A percentile compares a stretch with the other conserved stretches of the same genome.
Conservation (phyloP, 805 yeast genomes). For the Diddensiella santjacobensis region DNA sequence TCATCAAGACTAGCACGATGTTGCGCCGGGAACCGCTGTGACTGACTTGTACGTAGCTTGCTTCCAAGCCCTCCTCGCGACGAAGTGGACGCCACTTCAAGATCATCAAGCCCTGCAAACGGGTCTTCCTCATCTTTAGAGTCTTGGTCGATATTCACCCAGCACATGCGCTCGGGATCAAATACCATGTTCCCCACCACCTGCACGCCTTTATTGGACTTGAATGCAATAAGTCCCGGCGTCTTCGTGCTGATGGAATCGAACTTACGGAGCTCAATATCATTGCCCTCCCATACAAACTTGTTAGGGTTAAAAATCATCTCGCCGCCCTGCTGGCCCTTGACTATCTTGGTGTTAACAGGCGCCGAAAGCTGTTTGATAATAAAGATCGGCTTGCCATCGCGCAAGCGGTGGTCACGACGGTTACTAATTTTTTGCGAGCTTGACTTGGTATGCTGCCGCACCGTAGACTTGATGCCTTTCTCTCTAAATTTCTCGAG, state of each 20-base stretch:
- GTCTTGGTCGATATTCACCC: constrained; percentile 48
- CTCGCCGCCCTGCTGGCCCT: constrained; percentile 29
- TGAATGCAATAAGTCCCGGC: constrained; percentile 36
- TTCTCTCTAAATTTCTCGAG: constrained; percentile 19
- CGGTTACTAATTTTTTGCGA: not conserved
- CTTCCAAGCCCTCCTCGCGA: not conserved
- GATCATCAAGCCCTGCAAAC: constrained; percentile 50
- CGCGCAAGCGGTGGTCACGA: constrained; percentile 9
- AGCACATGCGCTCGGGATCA: constrained; percentile 52
- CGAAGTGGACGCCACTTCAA: constrained; percentile 23
- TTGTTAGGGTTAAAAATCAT: constrained; percentile 54
- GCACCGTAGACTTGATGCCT: constrained; percentile 10
- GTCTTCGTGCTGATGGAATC: constrained; percentile 34
- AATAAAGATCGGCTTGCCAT: constrained; percentile 6
- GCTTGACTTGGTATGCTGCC: constrained; percentile 11
- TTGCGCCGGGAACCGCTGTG: not conserved
- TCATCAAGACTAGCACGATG: too few relatives aligned
- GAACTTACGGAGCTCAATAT: constrained; percentile 51
- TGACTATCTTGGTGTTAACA: constrained; percentile 12
- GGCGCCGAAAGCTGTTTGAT: constrained; percentile 25
- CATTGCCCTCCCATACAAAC: constrained; percentile 64
- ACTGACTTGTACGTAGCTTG: not conserved
- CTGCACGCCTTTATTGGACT: constrained; percentile 38
- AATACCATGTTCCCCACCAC: constrained; percentile 55
- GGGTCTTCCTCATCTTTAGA: constrained; percentile 39